Evolutionary conservation across 768 basidiomycete genomes (phyloP), one percentile per base, ranked within the genome.

Genomic region (Suillus plorans): DNA sequence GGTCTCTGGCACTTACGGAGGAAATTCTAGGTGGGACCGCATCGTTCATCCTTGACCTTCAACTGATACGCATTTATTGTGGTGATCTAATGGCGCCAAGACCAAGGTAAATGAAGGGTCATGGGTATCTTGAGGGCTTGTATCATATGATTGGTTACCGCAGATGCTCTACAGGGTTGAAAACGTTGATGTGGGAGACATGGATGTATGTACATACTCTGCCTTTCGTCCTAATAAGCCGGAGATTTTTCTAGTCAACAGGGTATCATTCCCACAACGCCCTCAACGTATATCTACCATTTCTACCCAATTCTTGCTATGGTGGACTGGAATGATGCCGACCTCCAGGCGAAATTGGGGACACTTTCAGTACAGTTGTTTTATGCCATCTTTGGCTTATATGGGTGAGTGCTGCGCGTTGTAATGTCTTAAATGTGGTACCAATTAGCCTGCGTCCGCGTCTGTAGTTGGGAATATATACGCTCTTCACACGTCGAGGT

Each of bases 401-500:
- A 59, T 3, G 3, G 58, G 58, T 31, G 58, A 42, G 58, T 42
- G 25, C 25, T 42, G 18, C 6, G 25, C 25, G 18, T 10, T 42
- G 18, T 42, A 10, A 12, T 41, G 41, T 20, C 39, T 20, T 28
- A 5, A 59, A 28, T 25, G 5, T 14, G 22, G 3, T 28, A 20
- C 18, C 25, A 20, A 42, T 42, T 41, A 9, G 22, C 22, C 22
- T 12, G 9, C 14, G 5, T 20, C 31, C 20, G 34, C 18, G 5
- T 55, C 20, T 55, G 12, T 16, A 59, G 58, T 18, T 59, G 58
- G 58, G 58, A 59, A 31, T 59, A 59, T 42, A 20, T 59, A 20
- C 25, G 58, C 22, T 59, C 58, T 1, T 59, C 58, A 8, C 25
- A 59, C 5, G 25, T 59, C 5, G 58, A 59, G 25, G 20, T 59